Conservation (phyloP, 2,329 filamentous ascomycete species). For the Neonectria coccinea region DNA sequence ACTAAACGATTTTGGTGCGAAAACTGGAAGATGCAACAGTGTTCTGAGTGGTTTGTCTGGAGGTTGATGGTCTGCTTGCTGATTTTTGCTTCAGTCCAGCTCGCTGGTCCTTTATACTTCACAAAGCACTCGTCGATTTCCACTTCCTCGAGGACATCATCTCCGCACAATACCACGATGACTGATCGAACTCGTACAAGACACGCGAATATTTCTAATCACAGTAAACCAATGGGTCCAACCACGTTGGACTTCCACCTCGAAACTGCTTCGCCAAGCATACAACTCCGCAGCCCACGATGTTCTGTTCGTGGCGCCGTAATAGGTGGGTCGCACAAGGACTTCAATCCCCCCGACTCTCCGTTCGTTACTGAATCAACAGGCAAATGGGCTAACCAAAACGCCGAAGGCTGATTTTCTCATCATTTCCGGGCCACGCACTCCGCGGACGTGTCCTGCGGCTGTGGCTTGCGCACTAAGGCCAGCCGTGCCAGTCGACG, state of each 20-base stretch:
- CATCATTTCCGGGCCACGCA: constrained; percentile 32
- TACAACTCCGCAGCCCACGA: constrained; percentile 27
- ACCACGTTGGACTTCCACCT: constrained; percentile 1
- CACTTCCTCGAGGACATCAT: background rate
- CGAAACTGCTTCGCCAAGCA: constrained; percentile 8
- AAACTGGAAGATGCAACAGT: background rate
- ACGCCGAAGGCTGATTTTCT: constrained; percentile 21
- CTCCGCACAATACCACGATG: constrained; percentile 14
- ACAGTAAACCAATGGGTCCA: constrained; percentile 3
- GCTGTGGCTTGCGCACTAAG: constrained; percentile 36
- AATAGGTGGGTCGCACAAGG: constrained; percentile 25
- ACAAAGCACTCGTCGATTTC: background rate
- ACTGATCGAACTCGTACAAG: background rate
- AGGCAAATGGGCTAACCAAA: constrained; percentile 23
- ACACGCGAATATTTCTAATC: constrained; percentile 29
- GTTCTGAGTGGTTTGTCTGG: constrained; percentile 9
- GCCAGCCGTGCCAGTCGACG: constrained; percentile 15
- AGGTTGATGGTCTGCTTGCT: constrained; percentile 25
- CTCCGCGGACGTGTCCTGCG: constrained; percentile 21
- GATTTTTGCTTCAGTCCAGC: constrained; percentile 16
- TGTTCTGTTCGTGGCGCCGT: constrained; percentile 17
- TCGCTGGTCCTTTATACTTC: constrained; percentile 31
- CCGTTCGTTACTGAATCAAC: constrained; percentile 7
- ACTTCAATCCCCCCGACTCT: constrained; percentile 31
- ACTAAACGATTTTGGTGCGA: background rate